Percentiles rank a stretch among this genome's conserved stretches.
These are phyloP conservation scores for Onygena corvina DNA, from an alignment of 2,329 filamentous ascomycete genomes.

Conservation along the genomic window DNA sequence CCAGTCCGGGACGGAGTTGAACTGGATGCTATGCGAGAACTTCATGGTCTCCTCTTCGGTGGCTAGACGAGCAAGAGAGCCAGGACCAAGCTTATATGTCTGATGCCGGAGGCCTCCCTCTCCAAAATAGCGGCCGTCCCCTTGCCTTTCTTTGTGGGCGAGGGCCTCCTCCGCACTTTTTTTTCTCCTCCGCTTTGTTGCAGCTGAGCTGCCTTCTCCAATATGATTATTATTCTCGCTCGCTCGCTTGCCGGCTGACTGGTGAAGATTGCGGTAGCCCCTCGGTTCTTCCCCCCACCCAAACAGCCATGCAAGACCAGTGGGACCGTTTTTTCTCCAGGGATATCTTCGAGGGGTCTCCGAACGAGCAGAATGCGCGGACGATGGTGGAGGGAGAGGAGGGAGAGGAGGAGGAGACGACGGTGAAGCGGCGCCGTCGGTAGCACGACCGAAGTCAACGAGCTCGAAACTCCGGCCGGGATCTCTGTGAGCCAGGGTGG, in stretches of 20 bases:
- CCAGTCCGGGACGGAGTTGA: conserved; percentile 99
- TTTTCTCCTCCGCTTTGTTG: not conserved
- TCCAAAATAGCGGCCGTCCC: not conserved
- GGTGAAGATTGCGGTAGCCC: not conserved
- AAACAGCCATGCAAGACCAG: conserved; percentile 4
- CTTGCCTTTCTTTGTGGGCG: not conserved
- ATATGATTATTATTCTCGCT: not conserved
- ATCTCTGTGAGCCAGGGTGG: conserved; percentile 13
- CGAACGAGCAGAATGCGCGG: not conserved
- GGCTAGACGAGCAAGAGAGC: conserved; percentile 41
- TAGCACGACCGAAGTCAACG: conserved; percentile 14
- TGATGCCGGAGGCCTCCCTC: not conserved
- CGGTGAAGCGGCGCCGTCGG: not conserved
- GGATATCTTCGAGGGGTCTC: not conserved
- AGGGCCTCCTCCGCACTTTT: not conserved
- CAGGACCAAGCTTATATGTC: not conserved
- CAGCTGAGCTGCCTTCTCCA: not conserved
- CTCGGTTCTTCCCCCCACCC: conserved; percentile 2
- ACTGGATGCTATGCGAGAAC: conserved; percentile 98
- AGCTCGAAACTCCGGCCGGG: conserved; percentile 15
- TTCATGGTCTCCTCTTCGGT: conserved; percentile 80
- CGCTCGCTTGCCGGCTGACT: not conserved
- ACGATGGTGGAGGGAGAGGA: not conserved
- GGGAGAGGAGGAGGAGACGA: not conserved
- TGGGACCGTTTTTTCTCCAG: not conserved